Base-by-base conservation (phyloP, 345 rosid genomes). In the Acer campestre region DNA sequence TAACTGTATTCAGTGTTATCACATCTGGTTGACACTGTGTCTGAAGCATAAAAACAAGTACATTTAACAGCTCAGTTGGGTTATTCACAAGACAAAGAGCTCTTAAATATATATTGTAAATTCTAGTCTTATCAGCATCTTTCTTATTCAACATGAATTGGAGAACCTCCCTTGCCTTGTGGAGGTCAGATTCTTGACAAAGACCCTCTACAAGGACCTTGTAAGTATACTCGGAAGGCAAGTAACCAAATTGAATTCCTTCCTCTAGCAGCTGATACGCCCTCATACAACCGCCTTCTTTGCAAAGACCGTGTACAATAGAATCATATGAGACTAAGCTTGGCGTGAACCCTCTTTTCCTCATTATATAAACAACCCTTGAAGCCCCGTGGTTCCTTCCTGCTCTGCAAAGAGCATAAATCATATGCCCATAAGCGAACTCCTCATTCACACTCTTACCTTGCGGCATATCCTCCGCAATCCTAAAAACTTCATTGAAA, bases 221-320 rank as follows among this genome's bases (percentile, higher is more conserved):
- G 79, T 90, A 93, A 72, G 93, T 93, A 74, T 83, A 81, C 80
- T 91, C 98, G 3, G 97, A 91, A 46, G 89, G 97, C 23, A 83
- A 84, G 76, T 87, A 94, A 1, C 88, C 91, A 75, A 86, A 90
- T 63, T 81, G 86, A 69, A 80, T 51, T 64, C 94, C 97, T 87
- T 94, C 95, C 77, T 91, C 87, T 44, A 94, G 81, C 85, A 93
- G 73, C 84, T 94, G 98, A 81, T 84, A 93, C 66, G 93, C 97
- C 78, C 95, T 93, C 89, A 89, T 82, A 78, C 89, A 85, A 79
- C 91, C 91, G 64, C 95, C 88, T 67, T 88, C 90, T 73, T 83
- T 88, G 84, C 94, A 89, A 49, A 94, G 89, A 6, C 95, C 97
- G 7, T 94, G 97, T 55, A 93, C 80, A 22, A 94, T 91, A 63